phyloP scores from a whole-genome alignment of 2,329 filamentous ascomycete species.

The Colletotrichum paranaense region DNA sequence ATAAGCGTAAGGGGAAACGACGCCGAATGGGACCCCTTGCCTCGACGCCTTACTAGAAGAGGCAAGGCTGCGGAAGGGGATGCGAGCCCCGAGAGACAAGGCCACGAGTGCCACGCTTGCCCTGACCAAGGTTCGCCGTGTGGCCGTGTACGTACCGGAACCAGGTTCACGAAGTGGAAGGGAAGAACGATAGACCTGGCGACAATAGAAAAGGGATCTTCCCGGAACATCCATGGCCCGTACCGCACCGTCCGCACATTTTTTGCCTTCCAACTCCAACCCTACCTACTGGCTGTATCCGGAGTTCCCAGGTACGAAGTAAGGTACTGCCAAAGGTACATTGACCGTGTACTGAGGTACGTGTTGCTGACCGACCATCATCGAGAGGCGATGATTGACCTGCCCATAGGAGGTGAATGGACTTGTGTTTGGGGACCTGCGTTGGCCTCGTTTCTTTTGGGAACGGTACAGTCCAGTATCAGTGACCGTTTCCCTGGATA shows the following conservation, averaged over 20 bases:
- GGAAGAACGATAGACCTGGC: background rate
- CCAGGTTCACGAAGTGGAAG: background rate
- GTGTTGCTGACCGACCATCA: background rate
- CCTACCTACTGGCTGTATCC: background rate
- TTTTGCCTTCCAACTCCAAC: background rate
- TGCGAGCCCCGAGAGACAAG: background rate
- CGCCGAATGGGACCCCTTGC: slow-evolving; percentile 7
- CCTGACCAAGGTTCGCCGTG: background rate
- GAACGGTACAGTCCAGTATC: background rate
- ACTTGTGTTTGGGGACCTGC: background rate
- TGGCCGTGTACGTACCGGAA: background rate
- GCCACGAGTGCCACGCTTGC: background rate
- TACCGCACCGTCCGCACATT: background rate
- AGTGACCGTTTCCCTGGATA: background rate
- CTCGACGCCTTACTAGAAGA: background rate
- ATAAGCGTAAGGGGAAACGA: slow-evolving; percentile 28
- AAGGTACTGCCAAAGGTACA: background rate
- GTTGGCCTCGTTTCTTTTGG: background rate
- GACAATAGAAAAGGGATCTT: background rate
- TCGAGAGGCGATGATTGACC: background rate
- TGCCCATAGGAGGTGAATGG: background rate
- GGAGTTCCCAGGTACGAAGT: background rate
- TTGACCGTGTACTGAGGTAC: background rate
- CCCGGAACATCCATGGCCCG: slow-evolving; percentile 26
- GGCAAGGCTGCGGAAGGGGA: background rate